phyloP scores from a whole-genome alignment of 2,329 filamentous ascomycete genomes.

The Ophiostoma triangulosporum region DNA sequence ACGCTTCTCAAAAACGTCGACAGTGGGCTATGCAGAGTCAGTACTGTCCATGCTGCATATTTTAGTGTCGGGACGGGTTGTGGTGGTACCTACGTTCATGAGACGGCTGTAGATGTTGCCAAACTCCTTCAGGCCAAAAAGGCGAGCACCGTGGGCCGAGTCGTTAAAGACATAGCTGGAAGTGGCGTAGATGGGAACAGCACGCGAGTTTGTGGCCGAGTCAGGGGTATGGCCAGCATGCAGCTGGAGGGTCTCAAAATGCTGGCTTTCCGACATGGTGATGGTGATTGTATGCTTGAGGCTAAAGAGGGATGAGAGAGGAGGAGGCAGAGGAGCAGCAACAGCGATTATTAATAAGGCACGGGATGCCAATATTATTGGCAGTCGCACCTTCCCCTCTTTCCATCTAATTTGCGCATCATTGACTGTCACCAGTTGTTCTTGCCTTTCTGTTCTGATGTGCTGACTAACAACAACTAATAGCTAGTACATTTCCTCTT shows the following conservation, averaged over 20 bases:
- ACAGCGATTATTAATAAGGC: neutral
- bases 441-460: neutral
- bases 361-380: neutral
- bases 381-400: neutral
- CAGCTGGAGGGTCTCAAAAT: slow-evolving; percentile 76
- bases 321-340: neutral
- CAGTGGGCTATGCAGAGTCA: slow-evolving; percentile 54
- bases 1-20: slow-evolving; percentile 92
- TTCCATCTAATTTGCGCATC: neutral
- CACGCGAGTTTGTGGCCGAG: slow-evolving; percentile 68
- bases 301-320: neutral
- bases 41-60: neutral
- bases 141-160: slow-evolving; percentile 83
- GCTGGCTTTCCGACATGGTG: slow-evolving; percentile 32
- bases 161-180: slow-evolving; percentile 94
- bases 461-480: neutral
- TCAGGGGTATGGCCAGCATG: slow-evolving; percentile 77
- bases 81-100: slow-evolving; percentile 46
- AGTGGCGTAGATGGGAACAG: slow-evolving; percentile 91
- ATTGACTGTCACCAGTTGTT: neutral
- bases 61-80: too few relatives aligned
- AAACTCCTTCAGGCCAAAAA: slow-evolving; percentile 93
- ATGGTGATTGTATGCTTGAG: neutral
- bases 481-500: slow-evolving; percentile 7
- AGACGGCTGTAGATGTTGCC: slow-evolving; percentile 98